Conservation (phyloP, 176 grass and related monocot genomes). For the Cymbopogon citratus region DNA sequence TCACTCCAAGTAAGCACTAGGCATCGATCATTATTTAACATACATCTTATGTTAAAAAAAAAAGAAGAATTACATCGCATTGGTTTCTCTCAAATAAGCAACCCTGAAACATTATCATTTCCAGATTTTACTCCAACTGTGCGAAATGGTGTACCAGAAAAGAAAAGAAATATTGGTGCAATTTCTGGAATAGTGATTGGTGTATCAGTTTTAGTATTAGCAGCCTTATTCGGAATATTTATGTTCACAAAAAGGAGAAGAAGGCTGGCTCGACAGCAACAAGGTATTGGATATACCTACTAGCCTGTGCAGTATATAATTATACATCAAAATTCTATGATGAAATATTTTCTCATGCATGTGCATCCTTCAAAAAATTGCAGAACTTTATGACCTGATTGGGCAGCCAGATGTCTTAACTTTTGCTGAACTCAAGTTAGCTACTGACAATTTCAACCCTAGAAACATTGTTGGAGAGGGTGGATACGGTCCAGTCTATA, state of each 20-base stretch:
- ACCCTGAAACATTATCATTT: neutral
- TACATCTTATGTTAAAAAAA: too few relatives aligned
- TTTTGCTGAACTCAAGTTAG: slow-evolving; percentile 18
- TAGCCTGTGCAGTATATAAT: neutral
- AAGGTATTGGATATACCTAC: slow-evolving; percentile 23
- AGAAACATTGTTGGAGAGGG: slow-evolving; percentile 60
- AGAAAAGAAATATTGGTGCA: slow-evolving; percentile 29
- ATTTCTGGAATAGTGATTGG: slow-evolving; percentile 48
- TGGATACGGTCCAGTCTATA: slow-evolving; percentile 60
- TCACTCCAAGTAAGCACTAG: slow-evolving; percentile 46
- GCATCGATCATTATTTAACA: neutral
- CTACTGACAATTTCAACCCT: slow-evolving; percentile 34
- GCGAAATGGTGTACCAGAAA: slow-evolving; percentile 33
- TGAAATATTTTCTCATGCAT: neutral
- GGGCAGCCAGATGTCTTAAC: slow-evolving; percentile 8
- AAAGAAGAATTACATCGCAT: neutral
- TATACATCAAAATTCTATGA: neutral
- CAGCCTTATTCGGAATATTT: slow-evolving; percentile 30
- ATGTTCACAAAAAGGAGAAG: slow-evolving; percentile 39
- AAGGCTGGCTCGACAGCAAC: slow-evolving; percentile 9
- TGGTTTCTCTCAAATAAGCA: neutral
- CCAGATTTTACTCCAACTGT: slow-evolving; percentile 77
- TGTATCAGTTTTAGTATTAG: slow-evolving; percentile 13
- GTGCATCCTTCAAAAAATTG: neutral
- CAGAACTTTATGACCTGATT: slow-evolving; percentile 16